These are phyloP conservation scores for Geotrichum aggregatum DNA, from an alignment of 1,139 yeast genomes.

Conservation along the genomic window DNA sequence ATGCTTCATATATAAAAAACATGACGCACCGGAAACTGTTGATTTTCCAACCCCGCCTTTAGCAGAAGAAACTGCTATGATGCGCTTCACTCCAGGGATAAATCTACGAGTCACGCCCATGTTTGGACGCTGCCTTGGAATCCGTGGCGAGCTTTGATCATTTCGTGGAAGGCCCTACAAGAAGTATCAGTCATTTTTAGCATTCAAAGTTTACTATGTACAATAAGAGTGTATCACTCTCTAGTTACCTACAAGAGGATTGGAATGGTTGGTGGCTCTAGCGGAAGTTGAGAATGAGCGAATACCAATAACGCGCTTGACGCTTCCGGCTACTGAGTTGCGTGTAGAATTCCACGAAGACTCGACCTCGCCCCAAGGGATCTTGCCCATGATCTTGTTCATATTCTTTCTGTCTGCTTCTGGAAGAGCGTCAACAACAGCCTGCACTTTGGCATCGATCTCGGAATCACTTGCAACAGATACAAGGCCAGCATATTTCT, in stretches of 20 bases:
- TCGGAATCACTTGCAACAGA: conserved; percentile 54
- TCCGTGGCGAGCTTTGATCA: conserved; percentile 24
- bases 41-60: conserved; percentile 75
- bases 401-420: conserved; percentile 36
- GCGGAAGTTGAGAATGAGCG: conserved; percentile 27
- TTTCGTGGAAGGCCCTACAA: conserved; percentile 51
- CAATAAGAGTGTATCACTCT: conserved; percentile 3
- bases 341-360: conserved; percentile 54
- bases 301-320: conserved; percentile 30
- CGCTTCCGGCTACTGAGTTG: conserved; percentile 31
- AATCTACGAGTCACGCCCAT: conserved; percentile 53
- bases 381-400: conserved; percentile 44
- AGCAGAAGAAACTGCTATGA: conserved; percentile 70
- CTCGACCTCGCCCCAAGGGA: conserved; percentile 50
- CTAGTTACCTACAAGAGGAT: conserved; percentile 48
- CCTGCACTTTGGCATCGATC: conserved; percentile 43
- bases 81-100: conserved; percentile 58
- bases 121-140: conserved; percentile 23
- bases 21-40: conserved; percentile 37
- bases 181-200: conserved; percentile 9
- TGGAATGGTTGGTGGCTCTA: conserved; percentile 41
- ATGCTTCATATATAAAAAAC: not conserved
- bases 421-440: conserved; percentile 37
- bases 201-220: conserved; percentile 1
- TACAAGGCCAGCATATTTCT: conserved; percentile 43